phyloP scores from a whole-genome alignment of 179 eudicot genomes.

The Sideroxylon spinosum region DNA sequence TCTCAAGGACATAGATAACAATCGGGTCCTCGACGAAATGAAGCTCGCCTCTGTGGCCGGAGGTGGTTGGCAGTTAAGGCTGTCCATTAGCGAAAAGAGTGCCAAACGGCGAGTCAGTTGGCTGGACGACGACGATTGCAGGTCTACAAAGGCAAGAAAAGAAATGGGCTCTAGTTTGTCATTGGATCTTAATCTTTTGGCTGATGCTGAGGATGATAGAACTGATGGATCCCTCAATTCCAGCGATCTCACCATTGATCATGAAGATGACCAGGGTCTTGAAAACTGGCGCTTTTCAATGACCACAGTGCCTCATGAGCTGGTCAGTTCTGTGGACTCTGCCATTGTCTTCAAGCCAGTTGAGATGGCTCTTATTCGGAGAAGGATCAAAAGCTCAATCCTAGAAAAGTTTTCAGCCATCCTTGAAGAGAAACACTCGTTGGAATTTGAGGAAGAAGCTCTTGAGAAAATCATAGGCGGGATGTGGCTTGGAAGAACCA shows the following conservation, averaged over 20 bases:
- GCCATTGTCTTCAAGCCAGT: conserved; percentile 69
- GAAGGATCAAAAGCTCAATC: conserved; percentile 44
- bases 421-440: conserved; percentile 33
- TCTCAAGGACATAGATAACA: conserved; percentile 21
- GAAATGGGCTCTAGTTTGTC: conserved; percentile 39
- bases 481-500: conserved; percentile 58
- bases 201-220: conserved; percentile 55
- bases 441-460: conserved; percentile 59
- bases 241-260: conserved; percentile 73
- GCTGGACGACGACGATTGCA: conserved; percentile 36
- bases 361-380: conserved; percentile 31
- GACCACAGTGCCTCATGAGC: conserved; percentile 50
- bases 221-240: conserved; percentile 72
- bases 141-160: conserved; percentile 48
- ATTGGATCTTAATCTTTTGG: conserved; percentile 67
- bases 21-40: conserved; percentile 39
- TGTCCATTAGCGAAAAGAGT: conserved; percentile 45
- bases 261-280: conserved; percentile 44
- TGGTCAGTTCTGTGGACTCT: conserved; percentile 46
- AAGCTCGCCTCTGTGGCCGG: conserved; percentile 48
- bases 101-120: conserved; percentile 61
- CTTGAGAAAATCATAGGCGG: conserved; percentile 67
- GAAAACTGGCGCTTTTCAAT: conserved; percentile 37
- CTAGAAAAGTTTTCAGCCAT: conserved; percentile 30
- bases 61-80: conserved; percentile 67